Evolutionary conservation across 352 stramenopile genomes (phyloP).

Genomic region (Globisporangium okanoganense): DNA sequence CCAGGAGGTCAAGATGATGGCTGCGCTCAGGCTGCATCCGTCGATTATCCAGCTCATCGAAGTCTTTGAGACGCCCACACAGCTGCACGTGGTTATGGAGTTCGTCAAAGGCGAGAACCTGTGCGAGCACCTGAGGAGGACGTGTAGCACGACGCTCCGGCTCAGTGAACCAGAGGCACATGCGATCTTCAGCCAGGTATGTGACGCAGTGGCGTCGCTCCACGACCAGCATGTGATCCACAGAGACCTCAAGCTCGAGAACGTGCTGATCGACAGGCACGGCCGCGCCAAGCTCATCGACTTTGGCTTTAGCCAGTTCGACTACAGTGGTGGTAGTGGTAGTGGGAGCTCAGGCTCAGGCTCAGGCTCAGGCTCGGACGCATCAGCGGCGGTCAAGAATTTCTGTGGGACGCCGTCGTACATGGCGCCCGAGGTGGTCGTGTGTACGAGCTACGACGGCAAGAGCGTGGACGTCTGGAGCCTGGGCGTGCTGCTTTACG

Average conservation of each 20-base stretch:
- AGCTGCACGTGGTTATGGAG: constrained; percentile 60
- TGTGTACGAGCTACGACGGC: constrained; percentile 51
- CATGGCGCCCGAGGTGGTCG: constrained; percentile 74
- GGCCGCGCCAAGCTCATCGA: constrained; percentile 47
- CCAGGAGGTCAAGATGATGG: constrained; percentile 49
- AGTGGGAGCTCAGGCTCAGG: neutral
- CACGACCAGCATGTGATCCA: constrained; percentile 60
- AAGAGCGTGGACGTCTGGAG: constrained; percentile 46
- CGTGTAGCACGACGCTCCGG: constrained; percentile 19
- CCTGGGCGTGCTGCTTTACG: constrained; percentile 53
- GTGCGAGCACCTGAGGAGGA: constrained; percentile 35
- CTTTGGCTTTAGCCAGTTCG: constrained; percentile 67
- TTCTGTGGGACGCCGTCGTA: constrained; percentile 77
- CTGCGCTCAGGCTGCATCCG: constrained; percentile 27
- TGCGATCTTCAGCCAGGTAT: constrained; percentile 40
- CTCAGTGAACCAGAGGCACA: constrained; percentile 32
- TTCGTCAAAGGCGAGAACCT: constrained; percentile 34
- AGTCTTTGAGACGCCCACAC: constrained; percentile 50
- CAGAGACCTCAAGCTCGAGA: constrained; percentile 77
- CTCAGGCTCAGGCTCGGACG: constrained; percentile 19
- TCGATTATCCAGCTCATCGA: constrained; percentile 54
- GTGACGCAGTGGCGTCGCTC: constrained; percentile 31
- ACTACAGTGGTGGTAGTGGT: constrained; percentile 25
- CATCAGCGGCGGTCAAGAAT: constrained; percentile 42
- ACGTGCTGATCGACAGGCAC: constrained; percentile 48